Conservation (phyloP, 768 basidiomycete genomes). For the Xerocomellus intermedius region DNA sequence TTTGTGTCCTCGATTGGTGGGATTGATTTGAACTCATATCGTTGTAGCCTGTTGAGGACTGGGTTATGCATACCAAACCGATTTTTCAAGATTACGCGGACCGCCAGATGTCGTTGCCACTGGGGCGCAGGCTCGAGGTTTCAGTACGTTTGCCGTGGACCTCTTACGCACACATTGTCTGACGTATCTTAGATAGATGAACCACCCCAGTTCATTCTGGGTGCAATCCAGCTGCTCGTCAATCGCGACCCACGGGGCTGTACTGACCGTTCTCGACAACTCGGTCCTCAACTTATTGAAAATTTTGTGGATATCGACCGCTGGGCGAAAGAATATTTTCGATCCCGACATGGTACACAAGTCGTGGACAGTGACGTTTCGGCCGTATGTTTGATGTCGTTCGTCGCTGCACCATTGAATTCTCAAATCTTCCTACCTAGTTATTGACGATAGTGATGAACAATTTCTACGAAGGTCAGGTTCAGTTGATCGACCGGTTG, state of each 20-base stretch:
- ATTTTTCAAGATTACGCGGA: conserved; percentile 29
- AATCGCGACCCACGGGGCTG: conserved; percentile 21
- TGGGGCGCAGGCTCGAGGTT: conserved; percentile 25
- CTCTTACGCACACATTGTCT: neutral
- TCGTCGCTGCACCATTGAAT: neutral
- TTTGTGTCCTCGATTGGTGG: neutral
- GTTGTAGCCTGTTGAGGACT: conserved; percentile 18
- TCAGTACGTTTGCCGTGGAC: conserved; percentile 15
- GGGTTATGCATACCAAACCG: conserved; percentile 23
- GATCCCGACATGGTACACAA: conserved; percentile 16
- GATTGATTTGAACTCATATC: neutral
- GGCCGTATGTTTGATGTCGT: conserved; percentile 13
- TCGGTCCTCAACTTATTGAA: conserved; percentile 32
- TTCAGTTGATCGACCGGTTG: conserved; percentile 28
- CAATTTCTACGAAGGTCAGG: conserved; percentile 31
- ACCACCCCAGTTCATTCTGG: conserved; percentile 24
- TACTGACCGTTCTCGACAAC: conserved; percentile 16
- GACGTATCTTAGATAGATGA: conserved; percentile 23
- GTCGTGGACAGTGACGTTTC: conserved; percentile 17
- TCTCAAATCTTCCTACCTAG: conserved; percentile 9
- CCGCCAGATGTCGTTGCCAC: conserved; percentile 25
- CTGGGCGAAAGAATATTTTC: conserved; percentile 31
- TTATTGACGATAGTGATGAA: conserved; percentile 30
- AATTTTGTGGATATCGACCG: conserved; percentile 29
- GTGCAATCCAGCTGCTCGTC: conserved; percentile 28